Conservation (phyloP, 1,284 basidiomycete genomes). For the Ustilago xerochloae region DNA sequence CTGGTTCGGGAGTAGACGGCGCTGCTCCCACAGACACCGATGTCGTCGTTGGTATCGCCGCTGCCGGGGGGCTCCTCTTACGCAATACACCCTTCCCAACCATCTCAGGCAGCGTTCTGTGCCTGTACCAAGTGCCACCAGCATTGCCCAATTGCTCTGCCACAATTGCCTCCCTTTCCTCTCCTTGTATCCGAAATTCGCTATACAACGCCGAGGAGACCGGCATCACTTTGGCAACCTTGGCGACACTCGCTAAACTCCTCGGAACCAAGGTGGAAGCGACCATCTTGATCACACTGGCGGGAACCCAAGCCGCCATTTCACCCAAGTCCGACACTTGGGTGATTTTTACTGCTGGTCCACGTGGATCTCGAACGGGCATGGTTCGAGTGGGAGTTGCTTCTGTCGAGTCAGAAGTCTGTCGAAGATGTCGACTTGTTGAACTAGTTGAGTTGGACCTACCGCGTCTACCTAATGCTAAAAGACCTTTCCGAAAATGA, state of each 20-base stretch:
- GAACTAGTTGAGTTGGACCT: slow-evolving; percentile 29
- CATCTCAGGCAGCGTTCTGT: slow-evolving; percentile 40
- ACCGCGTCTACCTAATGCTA: slow-evolving; percentile 28
- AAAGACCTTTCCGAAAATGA: slow-evolving; percentile 30
- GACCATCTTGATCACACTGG: slow-evolving; percentile 60
- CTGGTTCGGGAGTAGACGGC: not conserved
- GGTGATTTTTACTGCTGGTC: slow-evolving; percentile 49
- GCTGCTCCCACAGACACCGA: not conserved
- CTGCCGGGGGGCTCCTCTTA: not conserved
- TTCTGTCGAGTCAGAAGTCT: slow-evolving; percentile 6
- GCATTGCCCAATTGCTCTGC: slow-evolving; percentile 22
- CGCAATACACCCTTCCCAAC: slow-evolving; percentile 31
- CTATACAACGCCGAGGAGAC: slow-evolving; percentile 36
- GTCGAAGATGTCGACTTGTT: slow-evolving; percentile 20
- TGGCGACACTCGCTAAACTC: slow-evolving; percentile 52
- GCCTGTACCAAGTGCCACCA: slow-evolving; percentile 36
- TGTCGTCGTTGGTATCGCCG: not conserved
- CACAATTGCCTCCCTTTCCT: not conserved
- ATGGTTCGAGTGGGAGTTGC: not conserved
- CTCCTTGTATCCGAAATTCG: slow-evolving; percentile 1
- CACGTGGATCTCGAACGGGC: slow-evolving; percentile 31
- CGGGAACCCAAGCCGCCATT: slow-evolving; percentile 59
- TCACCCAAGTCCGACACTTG: slow-evolving; percentile 60
- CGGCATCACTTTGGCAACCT: slow-evolving; percentile 48
- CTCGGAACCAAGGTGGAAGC: slow-evolving; percentile 57